phyloP scores from a whole-genome alignment of 805 yeast genomes.

The Nematodospora valgi region DNA sequence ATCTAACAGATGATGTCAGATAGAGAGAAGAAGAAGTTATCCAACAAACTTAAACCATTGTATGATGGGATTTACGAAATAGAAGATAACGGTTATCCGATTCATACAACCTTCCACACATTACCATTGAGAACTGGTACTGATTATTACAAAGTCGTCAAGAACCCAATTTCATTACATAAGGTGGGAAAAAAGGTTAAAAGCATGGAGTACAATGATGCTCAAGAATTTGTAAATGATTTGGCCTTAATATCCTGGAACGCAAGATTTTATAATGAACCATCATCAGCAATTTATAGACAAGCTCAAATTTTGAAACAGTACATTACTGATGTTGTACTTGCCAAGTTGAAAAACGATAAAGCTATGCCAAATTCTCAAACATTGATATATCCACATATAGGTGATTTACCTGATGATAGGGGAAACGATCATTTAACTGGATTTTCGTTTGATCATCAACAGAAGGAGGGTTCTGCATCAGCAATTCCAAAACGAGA shows the following conservation, averaged over 20 bases:
- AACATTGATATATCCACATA: constrained; percentile 51
- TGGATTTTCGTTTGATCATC: constrained; percentile 12
- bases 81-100: constrained; percentile 42
- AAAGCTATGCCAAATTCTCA: constrained; percentile 31
- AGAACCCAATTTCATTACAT: constrained; percentile 77
- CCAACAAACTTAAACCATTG: constrained; percentile 25
- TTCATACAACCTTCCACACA: constrained; percentile 59
- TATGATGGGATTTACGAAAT: constrained; percentile 40
- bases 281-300: constrained; percentile 60
- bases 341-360: constrained; percentile 49
- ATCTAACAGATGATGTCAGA: constrained; percentile 27
- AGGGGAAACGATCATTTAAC: constrained; percentile 21
- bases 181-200: constrained; percentile 62
- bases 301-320: constrained; percentile 63
- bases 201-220: constrained; percentile 49
- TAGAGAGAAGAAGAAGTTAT: constrained; percentile 36
- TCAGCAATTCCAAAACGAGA: background rate
- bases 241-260: constrained; percentile 86
- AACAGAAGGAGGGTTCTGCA: constrained; percentile 10
- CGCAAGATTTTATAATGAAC: constrained; percentile 79
- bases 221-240: constrained; percentile 72
- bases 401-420: constrained; percentile 68
- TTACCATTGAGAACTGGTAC: constrained; percentile 70
- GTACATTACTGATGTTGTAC: constrained; percentile 42
- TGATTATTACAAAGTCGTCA: constrained; percentile 78